Evolutionary conservation across 1,139 yeast genomes (phyloP).

Genomic region (Zygoascus sp.): DNA sequence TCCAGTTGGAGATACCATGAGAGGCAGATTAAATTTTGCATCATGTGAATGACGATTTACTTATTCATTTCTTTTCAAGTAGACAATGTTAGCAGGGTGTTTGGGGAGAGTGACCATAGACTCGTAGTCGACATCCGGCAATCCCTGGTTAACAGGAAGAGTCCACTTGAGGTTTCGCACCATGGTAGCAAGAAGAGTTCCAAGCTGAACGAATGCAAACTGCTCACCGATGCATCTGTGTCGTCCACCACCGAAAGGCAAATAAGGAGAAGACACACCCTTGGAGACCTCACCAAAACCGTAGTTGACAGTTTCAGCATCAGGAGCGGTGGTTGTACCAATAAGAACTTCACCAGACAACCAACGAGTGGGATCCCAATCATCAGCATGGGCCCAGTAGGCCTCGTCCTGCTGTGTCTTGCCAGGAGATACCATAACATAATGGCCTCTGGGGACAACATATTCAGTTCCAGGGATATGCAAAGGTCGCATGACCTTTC

Average conservation of each 20-base stretch:
- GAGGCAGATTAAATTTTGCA: neutral
- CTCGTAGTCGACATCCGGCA: conserved; percentile 80
- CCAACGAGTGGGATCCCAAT: conserved; percentile 90
- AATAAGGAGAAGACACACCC: conserved; percentile 92
- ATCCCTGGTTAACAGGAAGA: conserved; percentile 48
- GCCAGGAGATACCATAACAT: conserved; percentile 91
- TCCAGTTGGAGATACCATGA: neutral
- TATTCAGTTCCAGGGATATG: conserved; percentile 75
- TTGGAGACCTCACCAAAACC: conserved; percentile 95
- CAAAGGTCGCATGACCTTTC: conserved; percentile 77
- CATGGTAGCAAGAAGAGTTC: conserved; percentile 72
- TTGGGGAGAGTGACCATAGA: conserved; percentile 92
- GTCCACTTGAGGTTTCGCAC: conserved; percentile 78
- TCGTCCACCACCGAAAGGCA: conserved; percentile 99
- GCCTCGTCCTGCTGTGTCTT: conserved; percentile 72
- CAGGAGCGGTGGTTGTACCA: conserved; percentile 33
- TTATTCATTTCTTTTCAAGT: conserved; percentile 43
- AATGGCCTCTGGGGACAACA: conserved; percentile 85
- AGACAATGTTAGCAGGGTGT: conserved; percentile 70
- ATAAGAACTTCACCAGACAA: conserved; percentile 46
- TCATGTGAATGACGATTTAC: neutral
- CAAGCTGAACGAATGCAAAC: conserved; percentile 92
- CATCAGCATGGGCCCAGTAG: conserved; percentile 65
- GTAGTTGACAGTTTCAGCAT: conserved; percentile 69
- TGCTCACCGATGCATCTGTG: conserved; percentile 99